Conservation (phyloP, 2,329 filamentous ascomycete genomes). For the Myriosclerotinia duriaeana region DNA sequence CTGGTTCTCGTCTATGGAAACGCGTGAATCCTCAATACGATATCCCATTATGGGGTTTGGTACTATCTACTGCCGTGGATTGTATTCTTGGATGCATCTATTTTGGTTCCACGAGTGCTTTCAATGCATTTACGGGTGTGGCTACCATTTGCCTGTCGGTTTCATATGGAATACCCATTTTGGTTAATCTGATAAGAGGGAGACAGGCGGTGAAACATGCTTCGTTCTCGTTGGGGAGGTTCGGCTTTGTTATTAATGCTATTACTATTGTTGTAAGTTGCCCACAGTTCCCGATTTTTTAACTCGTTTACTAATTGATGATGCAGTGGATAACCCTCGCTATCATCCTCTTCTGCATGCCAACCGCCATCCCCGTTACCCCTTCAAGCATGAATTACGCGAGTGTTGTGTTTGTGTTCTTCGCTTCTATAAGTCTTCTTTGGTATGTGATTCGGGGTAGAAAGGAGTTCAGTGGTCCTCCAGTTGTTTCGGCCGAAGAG, state of each 20-base stretch:
- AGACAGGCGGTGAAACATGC: conserved; percentile 66
- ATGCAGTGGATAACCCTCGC: conserved; percentile 64
- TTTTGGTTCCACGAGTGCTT: conserved; percentile 74
- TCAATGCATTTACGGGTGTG: conserved; percentile 77
- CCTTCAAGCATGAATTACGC: conserved; percentile 65
- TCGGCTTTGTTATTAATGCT: conserved; percentile 67
- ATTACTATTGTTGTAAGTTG: conserved; percentile 52
- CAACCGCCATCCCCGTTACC: conserved; percentile 57
- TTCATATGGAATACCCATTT: conserved; percentile 73
- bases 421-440: conserved; percentile 56
- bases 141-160: conserved; percentile 76
- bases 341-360: conserved; percentile 76
- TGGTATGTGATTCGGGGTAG: conserved; percentile 65
- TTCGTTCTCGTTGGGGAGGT: conserved; percentile 65
- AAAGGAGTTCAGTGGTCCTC: conserved; percentile 62
- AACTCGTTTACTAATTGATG: not conserved
- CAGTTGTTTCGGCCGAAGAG: conserved; percentile 33
- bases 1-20: conserved; percentile 65
- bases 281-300: not conserved
- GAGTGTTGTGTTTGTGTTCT: conserved; percentile 63
- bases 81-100: conserved; percentile 75
- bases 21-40: conserved; percentile 64
- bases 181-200: conserved; percentile 66
- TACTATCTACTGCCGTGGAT: conserved; percentile 66
- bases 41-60: conserved; percentile 68